Base-by-base conservation (phyloP, 2,329 filamentous ascomycete genomes). In the Alternaria rosae region DNA sequence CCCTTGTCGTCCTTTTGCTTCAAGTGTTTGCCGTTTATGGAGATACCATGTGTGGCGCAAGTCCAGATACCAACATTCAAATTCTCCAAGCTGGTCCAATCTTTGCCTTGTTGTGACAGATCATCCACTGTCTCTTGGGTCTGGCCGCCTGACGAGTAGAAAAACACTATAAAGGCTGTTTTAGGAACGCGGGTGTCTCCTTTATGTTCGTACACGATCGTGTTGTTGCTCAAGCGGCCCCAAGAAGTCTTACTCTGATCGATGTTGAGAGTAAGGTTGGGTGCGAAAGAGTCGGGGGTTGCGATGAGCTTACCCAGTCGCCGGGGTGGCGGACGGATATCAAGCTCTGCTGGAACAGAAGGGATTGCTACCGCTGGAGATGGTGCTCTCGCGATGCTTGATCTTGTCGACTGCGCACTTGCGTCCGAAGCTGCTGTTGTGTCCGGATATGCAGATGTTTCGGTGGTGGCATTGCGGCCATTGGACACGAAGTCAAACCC, bases 181-280 rank as follows among this genome's bases (percentile, higher is more conserved):
- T 94, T 94, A 1, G 94, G 92, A 35, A 98, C 88, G 15, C 89
- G 89, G 3, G 84, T 85, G 67, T 97, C 92, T 23, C 82, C 80
- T 28, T 78, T 81, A 50, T 89, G 82, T 1, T 85, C 79, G 71
- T 93, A 92, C 3, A 89, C 82, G 28, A 89, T 80, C 0, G 91
- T 94, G 70, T 93, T 94, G 20, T 85, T 83, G 1, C 80, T 82
- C 0, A 87, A 87, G 25, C 94, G 88, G 28, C 94, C 94, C 89
- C 93, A 98, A 0, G 89, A 91, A 0, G 90, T 88, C 67, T 92
- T 80, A 4, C 88, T 87, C 42, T 88, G 85, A 11, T 88, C 87
- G 13, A 97, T 82, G 32, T 85, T 85, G 20, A 80, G 64, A 30
- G 96, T 83, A 0, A 85, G 86, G 23, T 92, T 85, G 1, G 85